Evolutionary conservation across 108 stramenopile species (phyloP).

Genomic region (Nannochloropsis oceanica): DNA sequence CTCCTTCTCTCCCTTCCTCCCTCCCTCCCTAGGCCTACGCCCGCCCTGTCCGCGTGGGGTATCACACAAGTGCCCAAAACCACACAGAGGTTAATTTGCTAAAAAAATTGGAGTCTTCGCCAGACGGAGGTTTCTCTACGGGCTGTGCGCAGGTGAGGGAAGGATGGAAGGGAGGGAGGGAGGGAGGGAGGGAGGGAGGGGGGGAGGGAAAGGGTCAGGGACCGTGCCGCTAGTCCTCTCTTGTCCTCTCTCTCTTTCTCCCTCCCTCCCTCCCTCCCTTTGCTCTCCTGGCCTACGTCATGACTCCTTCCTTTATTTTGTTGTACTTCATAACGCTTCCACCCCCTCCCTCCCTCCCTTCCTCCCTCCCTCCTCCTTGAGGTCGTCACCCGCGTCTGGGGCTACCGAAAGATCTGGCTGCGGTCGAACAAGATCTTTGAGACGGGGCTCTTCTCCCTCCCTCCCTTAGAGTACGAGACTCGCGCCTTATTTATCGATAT

Average conservation of each 20-base stretch:
- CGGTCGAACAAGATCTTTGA: slow-evolving; percentile 19
- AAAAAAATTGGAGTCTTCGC: too few relatives aligned
- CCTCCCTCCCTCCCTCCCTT: too few relatives aligned
- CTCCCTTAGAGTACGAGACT: slow-evolving; percentile 79
- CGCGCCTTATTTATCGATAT: slow-evolving; percentile 78
- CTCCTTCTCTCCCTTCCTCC: too few relatives aligned
- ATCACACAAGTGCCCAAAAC: slow-evolving; percentile 40
- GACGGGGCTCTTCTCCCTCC: slow-evolving; percentile 54
- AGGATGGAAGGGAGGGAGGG: too few relatives aligned
- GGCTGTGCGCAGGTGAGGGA: too few relatives aligned
- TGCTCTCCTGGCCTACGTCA: too few relatives aligned
- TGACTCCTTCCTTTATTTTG: background rate
- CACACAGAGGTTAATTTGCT: slow-evolving; percentile 37
- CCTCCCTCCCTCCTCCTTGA: slow-evolving; percentile 11
- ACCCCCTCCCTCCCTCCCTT: background rate
- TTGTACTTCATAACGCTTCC: background rate
- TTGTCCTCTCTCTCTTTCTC: too few relatives aligned
- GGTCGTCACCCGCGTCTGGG: slow-evolving; percentile 5
- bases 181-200: too few relatives aligned
- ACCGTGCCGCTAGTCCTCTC: too few relatives aligned
- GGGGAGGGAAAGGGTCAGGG: too few relatives aligned
- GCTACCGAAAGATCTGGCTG: slow-evolving; percentile 28
- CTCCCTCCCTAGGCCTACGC: too few relatives aligned
- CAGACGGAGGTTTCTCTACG: too few relatives aligned
- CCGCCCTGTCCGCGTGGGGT: slow-evolving; percentile 23